Percentiles rank a stretch among this genome's conserved stretches.
These are phyloP conservation scores for Phytophthora vignae DNA, from an alignment of 352 stramenopile genomes.

Conservation along the genomic window DNA sequence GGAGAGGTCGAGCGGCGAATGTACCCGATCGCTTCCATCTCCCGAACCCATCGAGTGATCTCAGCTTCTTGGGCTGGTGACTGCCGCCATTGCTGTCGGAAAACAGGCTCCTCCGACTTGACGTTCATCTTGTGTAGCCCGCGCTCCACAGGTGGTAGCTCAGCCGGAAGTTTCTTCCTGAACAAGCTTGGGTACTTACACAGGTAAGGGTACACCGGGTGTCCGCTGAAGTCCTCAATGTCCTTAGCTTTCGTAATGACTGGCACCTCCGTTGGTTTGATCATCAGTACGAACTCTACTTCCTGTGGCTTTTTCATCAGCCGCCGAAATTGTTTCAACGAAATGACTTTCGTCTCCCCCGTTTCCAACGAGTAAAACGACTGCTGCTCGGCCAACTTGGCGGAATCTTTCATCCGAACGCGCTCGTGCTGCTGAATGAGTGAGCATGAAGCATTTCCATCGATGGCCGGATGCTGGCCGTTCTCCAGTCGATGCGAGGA, in stretches of 20 bases:
- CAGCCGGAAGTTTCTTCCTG: slow-evolving; percentile 1
- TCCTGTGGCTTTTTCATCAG: not conserved
- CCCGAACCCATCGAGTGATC: slow-evolving; percentile 2
- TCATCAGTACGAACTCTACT: not conserved
- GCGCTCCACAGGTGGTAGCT: slow-evolving; percentile 1
- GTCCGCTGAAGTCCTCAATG: slow-evolving; percentile 11
- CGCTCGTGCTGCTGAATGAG: not conserved
- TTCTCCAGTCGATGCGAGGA: slow-evolving; percentile 1
- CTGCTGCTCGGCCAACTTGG: not conserved
- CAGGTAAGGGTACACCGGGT: slow-evolving; percentile 9
- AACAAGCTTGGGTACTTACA: slow-evolving; percentile 5
- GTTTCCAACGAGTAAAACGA: slow-evolving; percentile 7
- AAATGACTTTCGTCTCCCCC: not conserved
- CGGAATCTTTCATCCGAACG: not conserved
- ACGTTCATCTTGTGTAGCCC: not conserved
- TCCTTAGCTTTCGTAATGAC: not conserved
- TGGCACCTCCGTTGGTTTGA: not conserved
- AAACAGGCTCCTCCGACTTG: not conserved
- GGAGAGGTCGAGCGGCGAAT: slow-evolving; percentile 7
- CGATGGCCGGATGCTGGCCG: not conserved
- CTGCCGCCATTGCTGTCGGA: not conserved
- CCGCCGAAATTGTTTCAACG: not conserved
- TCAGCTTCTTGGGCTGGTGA: not conserved
- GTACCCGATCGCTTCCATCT: not conserved
- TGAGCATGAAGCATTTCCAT: not conserved